Base-by-base conservation (phyloP, 2,329 filamentous ascomycete genomes). In the Huntiella bhutanensis region DNA sequence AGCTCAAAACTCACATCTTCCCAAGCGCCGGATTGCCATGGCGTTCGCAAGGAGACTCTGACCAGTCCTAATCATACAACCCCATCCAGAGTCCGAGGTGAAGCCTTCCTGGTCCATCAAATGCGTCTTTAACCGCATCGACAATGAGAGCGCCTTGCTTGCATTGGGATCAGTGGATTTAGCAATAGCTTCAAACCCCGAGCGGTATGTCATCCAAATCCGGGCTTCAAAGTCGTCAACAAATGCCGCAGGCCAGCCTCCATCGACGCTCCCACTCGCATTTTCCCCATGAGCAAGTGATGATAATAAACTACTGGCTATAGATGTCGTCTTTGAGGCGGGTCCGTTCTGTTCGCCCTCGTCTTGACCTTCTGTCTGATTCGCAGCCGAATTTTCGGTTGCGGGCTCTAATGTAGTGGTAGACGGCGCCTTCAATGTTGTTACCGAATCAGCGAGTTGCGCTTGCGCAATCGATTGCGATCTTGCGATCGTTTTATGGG, bases 41-140 rank as follows among this genome's bases (percentile, higher is more conserved):
- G 88, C 72, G 61, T 96, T 98, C 39, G 88, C 88, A 37, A 98
- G 67, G 19, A 98, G 69, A 56, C 84, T 88, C 64, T 98, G 91
- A 3, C 91, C 91, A 4, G 88, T 95, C 50, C 91, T 71, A 55
- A 98, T 96, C 91, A 98, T 98, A 58, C 91, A 98, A 0, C 91
- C 91, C 86, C 92, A 98, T 44, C 91, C 91, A 7, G 84, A 87
- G 59, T 98, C 91, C 2, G 85, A 88, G 8, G 84, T 82, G 62
- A 96, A 98, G 4, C 83, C 86, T 19, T 70, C 70, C 48, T 83
- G 75, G 42, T 94, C 84, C 8, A 75, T 71, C 4, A 96, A 65
- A 56, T 85, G 81, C 46, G 70, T 87, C 56, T 86, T 82, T 54
- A 96, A 67, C 43, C 86, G 79, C 62, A 93, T 88, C 1, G 83